Evolutionary conservation across 177 flowering plant species (phyloP), one percentile per base, ranked within the genome.

Genomic region (Vitis hybrid): DNA sequence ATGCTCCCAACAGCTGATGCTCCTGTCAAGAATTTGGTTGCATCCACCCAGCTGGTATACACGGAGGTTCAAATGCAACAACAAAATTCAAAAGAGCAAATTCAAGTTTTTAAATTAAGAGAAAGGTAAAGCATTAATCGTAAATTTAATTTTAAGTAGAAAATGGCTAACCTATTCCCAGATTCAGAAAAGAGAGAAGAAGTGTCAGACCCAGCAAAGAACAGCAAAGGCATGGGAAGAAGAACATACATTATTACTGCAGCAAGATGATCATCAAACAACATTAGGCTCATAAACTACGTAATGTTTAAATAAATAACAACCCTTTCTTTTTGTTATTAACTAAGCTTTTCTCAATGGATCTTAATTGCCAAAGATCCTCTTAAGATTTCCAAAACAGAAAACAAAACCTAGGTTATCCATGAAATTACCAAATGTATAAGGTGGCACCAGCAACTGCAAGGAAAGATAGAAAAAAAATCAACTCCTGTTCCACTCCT

Each of bases 21-120:
- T 71, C 99, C 99, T 4, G 99, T 95, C 78, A 93, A 67, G 81
- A 95, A 95, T 79, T 93, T 95, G 13, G 94, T 80, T 29, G 89
- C 92, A 79, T 88, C 76, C 15, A 81, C 83, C 99, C 99, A 95
- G 63, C 98, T 93, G 87, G 67, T 56, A 50, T 39, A 9, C 18
- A 34, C 7, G 39, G 11, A 64, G 12, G 34, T 39, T 52, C 14
- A 39, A 66, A 20, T 20, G 45, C 66, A 59, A 18, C n/a, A 63
- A 63, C 20, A 10, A 10, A 58, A 48, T 58, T 58, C 15, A 9
- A 12, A 56, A 2, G 10, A 31, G 6, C 29, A n/a, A 13, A 50
- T 12, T 16, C 10, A 19, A 20, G 13, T 19, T 19, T 0, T 19
- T 11, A 19, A 12, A 20, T 7, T 1, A 34, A 9, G 19, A 59